Percentiles rank a stretch among this genome's conserved stretches.
Evolutionary conservation across 805 yeast genomes (phyloP).

Genomic region (Sugiyamaella chiloensis): DNA sequence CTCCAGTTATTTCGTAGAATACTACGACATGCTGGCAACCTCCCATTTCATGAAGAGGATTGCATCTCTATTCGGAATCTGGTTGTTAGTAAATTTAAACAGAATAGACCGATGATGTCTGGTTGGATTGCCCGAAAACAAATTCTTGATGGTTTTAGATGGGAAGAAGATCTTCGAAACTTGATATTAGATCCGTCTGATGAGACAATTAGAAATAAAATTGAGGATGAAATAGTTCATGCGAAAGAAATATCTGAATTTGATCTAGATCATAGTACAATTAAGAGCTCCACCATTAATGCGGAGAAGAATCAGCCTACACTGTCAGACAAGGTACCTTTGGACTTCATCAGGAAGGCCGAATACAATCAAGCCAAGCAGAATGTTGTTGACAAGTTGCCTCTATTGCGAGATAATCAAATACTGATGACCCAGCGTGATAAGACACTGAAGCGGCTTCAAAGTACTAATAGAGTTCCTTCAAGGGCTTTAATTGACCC

Average conservation of each 20-base stretch:
- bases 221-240: no score
- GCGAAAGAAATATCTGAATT: no score
- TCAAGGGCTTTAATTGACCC: constrained; percentile 10
- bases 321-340: not conserved
- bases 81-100: not conserved
- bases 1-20: constrained; percentile 14
- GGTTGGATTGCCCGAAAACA: constrained; percentile 12
- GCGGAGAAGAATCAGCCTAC: constrained; percentile 2
- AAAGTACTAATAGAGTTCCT: not conserved
- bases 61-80: not conserved
- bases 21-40: constrained; percentile 11
- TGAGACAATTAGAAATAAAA: not conserved
- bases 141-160: constrained; percentile 11
- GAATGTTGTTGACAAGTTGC: not conserved
- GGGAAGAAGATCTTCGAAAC: constrained; percentile 15
- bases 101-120: constrained; percentile 13
- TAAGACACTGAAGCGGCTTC: constrained; percentile 4
- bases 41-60: constrained; percentile 8
- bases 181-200: constrained; percentile 2
- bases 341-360: not conserved
- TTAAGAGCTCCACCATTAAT: not conserved
- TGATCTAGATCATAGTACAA: no score
- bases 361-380: constrained; percentile 5
- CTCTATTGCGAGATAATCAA: not conserved
- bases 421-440: constrained; percentile 7